phyloP scores from a whole-genome alignment of 805 yeast genomes.

The Lipomyces starkeyi region DNA sequence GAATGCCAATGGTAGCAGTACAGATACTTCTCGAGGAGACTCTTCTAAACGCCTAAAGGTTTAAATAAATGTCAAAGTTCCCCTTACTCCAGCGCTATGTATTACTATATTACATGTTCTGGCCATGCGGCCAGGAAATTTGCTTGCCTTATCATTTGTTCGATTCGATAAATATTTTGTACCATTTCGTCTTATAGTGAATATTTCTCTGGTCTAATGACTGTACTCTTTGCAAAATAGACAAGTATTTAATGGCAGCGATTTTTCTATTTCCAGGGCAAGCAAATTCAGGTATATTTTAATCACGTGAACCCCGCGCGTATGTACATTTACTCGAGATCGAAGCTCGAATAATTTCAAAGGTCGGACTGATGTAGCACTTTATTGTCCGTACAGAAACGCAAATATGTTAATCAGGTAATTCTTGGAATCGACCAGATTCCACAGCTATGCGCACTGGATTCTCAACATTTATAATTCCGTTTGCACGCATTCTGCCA shows the following conservation, averaged over 20 bases:
- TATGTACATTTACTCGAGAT: too few species aligned
- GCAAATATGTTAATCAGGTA: constrained; percentile 3
- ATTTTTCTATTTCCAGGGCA: neutral
- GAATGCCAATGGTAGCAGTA: neutral
- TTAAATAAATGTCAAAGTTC: neutral
- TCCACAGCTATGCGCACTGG: constrained; percentile 49
- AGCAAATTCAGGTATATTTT: too few species aligned
- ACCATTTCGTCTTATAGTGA: neutral
- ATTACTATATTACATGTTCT: too few species aligned
- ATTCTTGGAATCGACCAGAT: constrained; percentile 24
- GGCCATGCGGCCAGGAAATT: neutral
- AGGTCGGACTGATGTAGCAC: neutral
- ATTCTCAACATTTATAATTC: constrained; percentile 50
- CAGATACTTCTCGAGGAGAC: neutral
- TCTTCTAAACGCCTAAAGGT: neutral
- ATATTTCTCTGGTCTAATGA: neutral
- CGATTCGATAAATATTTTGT: neutral
- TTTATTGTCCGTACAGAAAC: neutral
- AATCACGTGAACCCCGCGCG: too few species aligned
- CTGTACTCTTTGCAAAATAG: neutral
- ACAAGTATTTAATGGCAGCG: neutral
- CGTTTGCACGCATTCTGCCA: constrained; percentile 41
- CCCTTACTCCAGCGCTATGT: too few species aligned
- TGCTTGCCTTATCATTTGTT: neutral
- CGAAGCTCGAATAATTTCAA: too few species aligned